These are phyloP conservation scores for Yamadazyma sp. DNA, from an alignment of 1,139 yeast species.

Conservation along the genomic window DNA sequence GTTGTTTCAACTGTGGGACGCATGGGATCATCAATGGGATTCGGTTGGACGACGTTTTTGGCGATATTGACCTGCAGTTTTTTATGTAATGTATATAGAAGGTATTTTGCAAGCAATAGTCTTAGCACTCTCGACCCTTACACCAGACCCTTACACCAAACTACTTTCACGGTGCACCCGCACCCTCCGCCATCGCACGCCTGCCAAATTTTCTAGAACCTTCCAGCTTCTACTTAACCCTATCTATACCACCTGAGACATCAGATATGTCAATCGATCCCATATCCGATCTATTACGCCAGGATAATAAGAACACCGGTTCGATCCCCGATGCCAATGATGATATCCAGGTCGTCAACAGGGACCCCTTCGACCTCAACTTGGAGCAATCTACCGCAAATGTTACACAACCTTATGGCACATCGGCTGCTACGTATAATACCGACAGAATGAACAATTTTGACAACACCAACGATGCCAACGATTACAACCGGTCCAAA, in stretches of 20 bases:
- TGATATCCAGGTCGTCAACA: conserved; percentile 37
- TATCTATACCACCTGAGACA: conserved; percentile 1
- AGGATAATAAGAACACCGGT: conserved; percentile 4
- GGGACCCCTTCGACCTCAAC: conserved; percentile 23
- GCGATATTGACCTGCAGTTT: conserved; percentile 7
- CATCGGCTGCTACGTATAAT: neutral
- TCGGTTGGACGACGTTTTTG: conserved; percentile 40
- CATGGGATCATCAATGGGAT: conserved; percentile 57
- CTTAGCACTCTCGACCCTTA: too few relatives aligned
- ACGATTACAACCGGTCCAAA: neutral
- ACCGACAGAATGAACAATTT: too few relatives aligned
- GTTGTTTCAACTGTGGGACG: conserved; percentile 52
- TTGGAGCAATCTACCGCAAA: conserved; percentile 6
- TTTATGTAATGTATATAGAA: too few relatives aligned
- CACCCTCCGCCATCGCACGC: neutral
- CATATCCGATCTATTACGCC: conserved; percentile 16
- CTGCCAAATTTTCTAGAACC: conserved; percentile 6
- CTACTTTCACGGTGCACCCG: too few relatives aligned
- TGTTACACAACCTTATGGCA: neutral
- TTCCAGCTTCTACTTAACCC: neutral
- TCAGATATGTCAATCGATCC: conserved; percentile 4
- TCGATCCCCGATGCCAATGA: conserved; percentile 18
- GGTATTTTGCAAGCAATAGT: too few relatives aligned
- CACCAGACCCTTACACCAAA: too few relatives aligned
- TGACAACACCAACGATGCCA: neutral